Evolutionary conservation across 2,329 filamentous ascomycete species (phyloP).

Genomic region (Westerdykella aurantiaca): DNA sequence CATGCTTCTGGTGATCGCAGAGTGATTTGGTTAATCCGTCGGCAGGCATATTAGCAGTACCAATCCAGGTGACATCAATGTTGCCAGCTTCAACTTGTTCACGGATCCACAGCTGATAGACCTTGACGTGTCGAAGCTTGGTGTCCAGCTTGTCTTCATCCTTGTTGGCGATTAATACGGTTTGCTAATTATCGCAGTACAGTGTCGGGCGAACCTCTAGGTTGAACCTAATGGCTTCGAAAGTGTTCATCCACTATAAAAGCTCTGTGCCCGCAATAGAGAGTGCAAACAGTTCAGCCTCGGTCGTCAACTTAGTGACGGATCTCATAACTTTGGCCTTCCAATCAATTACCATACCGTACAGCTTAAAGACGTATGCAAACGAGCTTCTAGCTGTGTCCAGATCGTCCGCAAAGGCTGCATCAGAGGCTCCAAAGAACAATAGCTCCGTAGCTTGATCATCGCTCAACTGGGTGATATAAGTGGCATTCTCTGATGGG

Average conservation of each 20-base stretch:
- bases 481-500: background rate
- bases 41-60: slow-evolving; percentile 1
- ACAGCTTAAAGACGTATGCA: slow-evolving; percentile 10
- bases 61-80: slow-evolving; percentile 1
- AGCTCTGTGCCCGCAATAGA: slow-evolving; percentile 3
- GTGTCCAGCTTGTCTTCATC: slow-evolving; percentile 1
- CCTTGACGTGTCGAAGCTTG: slow-evolving; percentile 7
- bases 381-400: slow-evolving; percentile 4
- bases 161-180: slow-evolving; percentile 1
- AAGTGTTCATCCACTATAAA: slow-evolving; percentile 6
- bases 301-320: slow-evolving; percentile 12
- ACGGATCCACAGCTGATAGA: slow-evolving; percentile 4
- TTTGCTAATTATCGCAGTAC: slow-evolving; percentile 5
- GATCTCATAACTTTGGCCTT: slow-evolving; percentile 5
- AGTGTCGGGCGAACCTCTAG: background rate
- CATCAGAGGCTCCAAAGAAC: slow-evolving; percentile 11
- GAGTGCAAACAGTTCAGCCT: slow-evolving; percentile 11
- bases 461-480: background rate
- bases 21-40: slow-evolving; percentile 4
- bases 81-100: background rate
- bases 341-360: slow-evolving; percentile 7
- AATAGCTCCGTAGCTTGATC: background rate
- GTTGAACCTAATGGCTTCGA: slow-evolving; percentile 2
- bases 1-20: slow-evolving; percentile 1
- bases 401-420: slow-evolving; percentile 10